These are phyloP conservation scores for Ceratocystis colombiana DNA, from an alignment of 2,329 filamentous ascomycete species.

Conservation along the genomic window DNA sequence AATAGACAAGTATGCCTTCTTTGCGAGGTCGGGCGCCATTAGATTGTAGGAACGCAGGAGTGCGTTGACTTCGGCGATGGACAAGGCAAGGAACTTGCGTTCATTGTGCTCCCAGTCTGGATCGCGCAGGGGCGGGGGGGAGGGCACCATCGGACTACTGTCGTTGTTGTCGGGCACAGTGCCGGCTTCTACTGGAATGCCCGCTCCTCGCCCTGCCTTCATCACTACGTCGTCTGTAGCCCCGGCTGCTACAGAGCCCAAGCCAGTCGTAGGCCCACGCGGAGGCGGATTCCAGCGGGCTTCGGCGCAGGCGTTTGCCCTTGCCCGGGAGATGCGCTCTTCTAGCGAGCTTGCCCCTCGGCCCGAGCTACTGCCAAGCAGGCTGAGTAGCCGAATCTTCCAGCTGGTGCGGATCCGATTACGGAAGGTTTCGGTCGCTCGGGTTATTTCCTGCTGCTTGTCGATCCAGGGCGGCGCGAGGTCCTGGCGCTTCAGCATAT, in stretches of 20 bases:
- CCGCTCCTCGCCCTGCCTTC: constrained; percentile 35
- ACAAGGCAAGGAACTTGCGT: constrained; percentile 61
- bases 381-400: constrained; percentile 68
- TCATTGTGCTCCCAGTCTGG: constrained; percentile 64
- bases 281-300: constrained; percentile 49
- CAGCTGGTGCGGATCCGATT: constrained; percentile 68
- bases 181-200: background rate
- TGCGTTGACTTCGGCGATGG: constrained; percentile 66
- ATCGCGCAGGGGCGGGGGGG: constrained; percentile 59
- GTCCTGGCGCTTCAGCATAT: constrained; percentile 93
- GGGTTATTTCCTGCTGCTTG: constrained; percentile 83
- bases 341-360: constrained; percentile 43
- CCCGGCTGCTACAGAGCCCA: constrained; percentile 35
- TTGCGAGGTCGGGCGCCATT: constrained; percentile 83
- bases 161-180: background rate
- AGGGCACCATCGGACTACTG: background rate
- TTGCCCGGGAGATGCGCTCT: constrained; percentile 60
- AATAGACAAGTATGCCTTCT: constrained; percentile 82
- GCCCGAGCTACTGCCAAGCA: constrained; percentile 65
- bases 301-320: constrained; percentile 68
- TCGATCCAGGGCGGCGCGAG: constrained; percentile 98
- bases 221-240: constrained; percentile 42
- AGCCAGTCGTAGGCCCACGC: constrained; percentile 26
- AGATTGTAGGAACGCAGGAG: constrained; percentile 85
- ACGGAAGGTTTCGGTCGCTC: constrained; percentile 60